These are phyloP conservation scores for Omphalea diandra DNA, from an alignment of 441 rosid genomes.

Conservation along the genomic window DNA sequence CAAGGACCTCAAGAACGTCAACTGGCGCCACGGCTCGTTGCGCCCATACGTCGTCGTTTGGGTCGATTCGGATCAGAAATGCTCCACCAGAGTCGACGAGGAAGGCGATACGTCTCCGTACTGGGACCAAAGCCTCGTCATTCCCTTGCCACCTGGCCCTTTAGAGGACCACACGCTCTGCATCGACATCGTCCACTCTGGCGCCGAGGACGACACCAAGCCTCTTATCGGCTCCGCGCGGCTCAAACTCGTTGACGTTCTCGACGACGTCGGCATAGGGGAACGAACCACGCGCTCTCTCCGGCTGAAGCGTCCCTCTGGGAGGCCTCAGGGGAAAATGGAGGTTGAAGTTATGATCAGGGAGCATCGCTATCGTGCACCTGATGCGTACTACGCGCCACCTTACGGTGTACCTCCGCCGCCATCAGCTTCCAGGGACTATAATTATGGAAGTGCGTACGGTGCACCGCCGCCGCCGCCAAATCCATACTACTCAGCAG, in stretches of 20 bases:
- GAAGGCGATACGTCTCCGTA: conserved; percentile 61
- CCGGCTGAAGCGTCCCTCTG: conserved; percentile 81
- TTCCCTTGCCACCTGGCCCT: conserved; percentile 48
- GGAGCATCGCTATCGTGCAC: conserved; percentile 39
- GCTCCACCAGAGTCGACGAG: conserved; percentile 59
- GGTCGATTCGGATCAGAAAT: conserved; percentile 58
- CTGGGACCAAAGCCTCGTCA: conserved; percentile 59
- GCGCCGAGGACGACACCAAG: conserved; percentile 64
- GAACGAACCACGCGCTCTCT: conserved; percentile 34
- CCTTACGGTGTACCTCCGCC: conserved; percentile 45
- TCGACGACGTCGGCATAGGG: conserved; percentile 55
- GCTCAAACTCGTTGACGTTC: conserved; percentile 57
- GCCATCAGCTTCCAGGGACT: conserved; percentile 29
- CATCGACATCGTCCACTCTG: conserved; percentile 76
- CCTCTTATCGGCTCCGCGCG: conserved; percentile 72
- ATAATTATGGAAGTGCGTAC: conserved; percentile 18
- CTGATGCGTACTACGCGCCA: conserved; percentile 35
- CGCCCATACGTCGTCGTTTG: conserved; percentile 77
- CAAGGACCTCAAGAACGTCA: conserved; percentile 75
- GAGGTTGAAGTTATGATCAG: conserved; percentile 50
- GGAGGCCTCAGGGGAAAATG: conserved; percentile 80
- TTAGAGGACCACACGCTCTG: conserved; percentile 41
- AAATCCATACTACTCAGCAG: conserved; percentile 8
- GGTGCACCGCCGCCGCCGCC: too few species aligned
- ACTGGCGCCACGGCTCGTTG: conserved; percentile 77